Conservation (phyloP, 768 basidiomycete genomes). For the Pulveroboletus sp. region DNA sequence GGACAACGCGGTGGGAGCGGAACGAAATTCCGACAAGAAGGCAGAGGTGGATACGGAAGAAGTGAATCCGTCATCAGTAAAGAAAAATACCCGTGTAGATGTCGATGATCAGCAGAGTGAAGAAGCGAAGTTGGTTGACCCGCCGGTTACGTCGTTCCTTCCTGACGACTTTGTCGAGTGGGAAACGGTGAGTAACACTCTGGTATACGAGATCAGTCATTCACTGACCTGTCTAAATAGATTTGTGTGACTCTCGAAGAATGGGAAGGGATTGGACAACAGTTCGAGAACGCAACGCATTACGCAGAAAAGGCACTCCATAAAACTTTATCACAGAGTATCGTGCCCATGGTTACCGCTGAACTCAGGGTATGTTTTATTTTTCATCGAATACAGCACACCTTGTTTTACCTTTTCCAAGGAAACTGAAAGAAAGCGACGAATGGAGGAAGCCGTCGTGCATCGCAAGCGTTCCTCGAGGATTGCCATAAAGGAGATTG, state of each 20-base stretch:
- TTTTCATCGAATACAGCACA: not conserved
- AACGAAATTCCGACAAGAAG: not conserved
- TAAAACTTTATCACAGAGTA: conserved; percentile 55
- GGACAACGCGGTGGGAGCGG: conserved; percentile 22
- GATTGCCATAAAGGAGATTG: conserved; percentile 74
- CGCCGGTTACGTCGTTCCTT: conserved; percentile 13
- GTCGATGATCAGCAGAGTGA: conserved; percentile 2
- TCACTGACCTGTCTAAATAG: conserved; percentile 35
- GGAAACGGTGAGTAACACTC: conserved; percentile 68
- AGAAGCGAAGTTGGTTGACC: not conserved
- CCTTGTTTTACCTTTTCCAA: conserved; percentile 26
- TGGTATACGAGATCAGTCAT: not conserved
- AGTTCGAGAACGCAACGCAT: conserved; percentile 71
- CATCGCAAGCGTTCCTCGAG: conserved; percentile 91
- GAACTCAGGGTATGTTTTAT: conserved; percentile 51
- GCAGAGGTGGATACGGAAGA: conserved; percentile 1
- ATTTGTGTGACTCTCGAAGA: conserved; percentile 79
- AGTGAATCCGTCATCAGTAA: not conserved
- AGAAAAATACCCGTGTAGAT: not conserved
- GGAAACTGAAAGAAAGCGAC: conserved; percentile 60
- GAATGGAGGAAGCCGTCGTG: conserved; percentile 67
- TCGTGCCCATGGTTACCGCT: conserved; percentile 67
- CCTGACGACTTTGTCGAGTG: conserved; percentile 73
- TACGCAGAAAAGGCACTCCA: conserved; percentile 77
- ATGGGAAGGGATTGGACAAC: conserved; percentile 77